These are phyloP conservation scores for Lichtheimia hyalospora DNA, from an alignment of 371 early-diverging fungal genomes.

Conservation along the genomic window DNA sequence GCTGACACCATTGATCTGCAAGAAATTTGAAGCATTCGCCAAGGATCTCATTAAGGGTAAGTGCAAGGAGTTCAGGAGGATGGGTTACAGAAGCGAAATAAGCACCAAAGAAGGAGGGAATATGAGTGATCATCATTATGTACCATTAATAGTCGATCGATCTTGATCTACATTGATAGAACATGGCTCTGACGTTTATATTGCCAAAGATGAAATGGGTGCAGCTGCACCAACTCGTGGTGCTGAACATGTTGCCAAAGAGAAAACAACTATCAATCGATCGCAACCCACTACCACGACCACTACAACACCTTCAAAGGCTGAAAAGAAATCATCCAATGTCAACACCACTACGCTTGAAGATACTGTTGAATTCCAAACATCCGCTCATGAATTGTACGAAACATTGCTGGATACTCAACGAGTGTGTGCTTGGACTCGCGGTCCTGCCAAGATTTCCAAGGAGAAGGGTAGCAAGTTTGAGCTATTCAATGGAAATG, in stretches of 20 bases:
- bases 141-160: constrained; percentile 1
- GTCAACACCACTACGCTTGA: constrained; percentile 71
- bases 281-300: constrained; percentile 16
- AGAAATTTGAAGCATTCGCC: constrained; percentile 68
- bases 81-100: background rate
- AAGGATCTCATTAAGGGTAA: constrained; percentile 74
- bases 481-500: constrained; percentile 86
- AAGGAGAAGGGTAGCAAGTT: constrained; percentile 61
- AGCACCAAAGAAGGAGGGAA: background rate
- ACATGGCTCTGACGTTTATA: constrained; percentile 90
- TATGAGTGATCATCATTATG: background rate
- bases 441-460: constrained; percentile 61
- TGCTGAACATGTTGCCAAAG: constrained; percentile 21
- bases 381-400: constrained; percentile 85
- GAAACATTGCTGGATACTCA: constrained; percentile 74
- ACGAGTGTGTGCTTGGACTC: constrained; percentile 82
- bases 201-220: constrained; percentile 58
- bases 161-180: constrained; percentile 25
- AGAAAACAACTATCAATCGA: constrained; percentile 13
- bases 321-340: constrained; percentile 11
- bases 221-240: constrained; percentile 34
- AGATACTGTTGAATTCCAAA: constrained; percentile 83
- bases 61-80: constrained; percentile 7
- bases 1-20: constrained; percentile 62
- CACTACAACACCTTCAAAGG: constrained; percentile 4